These are phyloP conservation scores for Flammula alnicola DNA, from an alignment of 1,284 basidiomycete species.

Conservation along the genomic window DNA sequence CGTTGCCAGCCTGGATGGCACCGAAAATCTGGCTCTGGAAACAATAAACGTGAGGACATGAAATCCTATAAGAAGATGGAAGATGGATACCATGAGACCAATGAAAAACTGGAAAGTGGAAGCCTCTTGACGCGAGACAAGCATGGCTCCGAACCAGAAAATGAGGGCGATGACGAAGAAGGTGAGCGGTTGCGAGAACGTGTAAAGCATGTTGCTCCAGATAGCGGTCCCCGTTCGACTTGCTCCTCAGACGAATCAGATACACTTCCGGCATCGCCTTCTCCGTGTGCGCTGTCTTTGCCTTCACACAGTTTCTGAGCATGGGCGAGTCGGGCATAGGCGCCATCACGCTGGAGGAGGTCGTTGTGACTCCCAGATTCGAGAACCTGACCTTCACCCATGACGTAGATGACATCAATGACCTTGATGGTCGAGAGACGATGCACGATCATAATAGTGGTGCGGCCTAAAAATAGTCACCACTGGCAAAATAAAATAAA, in stretches of 20 bases:
- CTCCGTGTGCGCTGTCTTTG: constrained; percentile 49
- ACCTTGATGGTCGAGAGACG: constrained; percentile 82
- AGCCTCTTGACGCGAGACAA: constrained; percentile 67
- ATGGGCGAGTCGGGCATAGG: constrained; percentile 78
- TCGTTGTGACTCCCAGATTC: constrained; percentile 87
- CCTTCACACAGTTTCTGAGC: constrained; percentile 82
- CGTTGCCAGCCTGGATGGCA: constrained; percentile 82
- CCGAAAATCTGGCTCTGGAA: constrained; percentile 71
- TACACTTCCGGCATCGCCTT: constrained; percentile 37
- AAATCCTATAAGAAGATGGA: not conserved
- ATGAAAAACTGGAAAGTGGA: constrained; percentile 81
- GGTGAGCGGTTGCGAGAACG: constrained; percentile 77
- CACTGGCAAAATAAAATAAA: not conserved
- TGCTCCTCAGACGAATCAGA: no score
- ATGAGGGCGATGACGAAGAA: constrained; percentile 89
- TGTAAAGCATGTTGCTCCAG: constrained; percentile 78
- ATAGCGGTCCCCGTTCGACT: constrained; percentile 71
- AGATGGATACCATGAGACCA: constrained; percentile 70
- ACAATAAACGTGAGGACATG: constrained; percentile 3
- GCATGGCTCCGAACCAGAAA: constrained; percentile 83
- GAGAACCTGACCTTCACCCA: constrained; percentile 83
- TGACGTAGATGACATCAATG: constrained; percentile 86
- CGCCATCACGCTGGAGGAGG: constrained; percentile 69
- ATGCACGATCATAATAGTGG: constrained; percentile 81
- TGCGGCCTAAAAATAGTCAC: constrained; percentile 59